These are phyloP conservation scores for Rutidosis leptorrhynchoides DNA, from an alignment of 129 eudicot genomes.

Conservation along the genomic window DNA sequence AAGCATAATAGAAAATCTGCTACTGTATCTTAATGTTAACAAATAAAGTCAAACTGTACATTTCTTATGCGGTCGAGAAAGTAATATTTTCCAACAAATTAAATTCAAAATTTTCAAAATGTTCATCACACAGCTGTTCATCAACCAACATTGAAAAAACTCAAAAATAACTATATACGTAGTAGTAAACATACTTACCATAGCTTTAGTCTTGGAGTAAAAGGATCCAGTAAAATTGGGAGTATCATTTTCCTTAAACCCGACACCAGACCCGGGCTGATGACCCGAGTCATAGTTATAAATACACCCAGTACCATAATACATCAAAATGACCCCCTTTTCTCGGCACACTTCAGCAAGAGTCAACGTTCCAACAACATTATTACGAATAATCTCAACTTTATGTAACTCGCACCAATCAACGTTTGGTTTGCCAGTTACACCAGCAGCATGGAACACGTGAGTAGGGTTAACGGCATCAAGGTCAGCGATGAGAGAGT, in stretches of 20 bases:
- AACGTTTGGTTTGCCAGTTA: constrained; percentile 68
- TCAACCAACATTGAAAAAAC: no score
- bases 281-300: constrained; percentile 56
- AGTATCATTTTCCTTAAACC: constrained; percentile 68
- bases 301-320: constrained; percentile 69
- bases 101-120: no score
- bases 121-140: no score
- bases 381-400: constrained; percentile 62
- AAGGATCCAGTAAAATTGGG: constrained; percentile 70
- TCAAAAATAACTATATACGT: no score
- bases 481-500: constrained; percentile 42
- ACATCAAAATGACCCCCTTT: constrained; percentile 50
- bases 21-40: no score
- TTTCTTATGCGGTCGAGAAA: no score
- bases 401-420: constrained; percentile 77
- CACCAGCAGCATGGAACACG: constrained; percentile 72
- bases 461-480: constrained; percentile 50
- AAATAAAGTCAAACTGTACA: no score
- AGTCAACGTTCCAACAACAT: constrained; percentile 64
- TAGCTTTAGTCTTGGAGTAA: constrained; percentile 88
- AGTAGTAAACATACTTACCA: constrained; percentile 39
- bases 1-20: no score
- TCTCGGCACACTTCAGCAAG: constrained; percentile 68
- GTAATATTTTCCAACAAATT: no score
- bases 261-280: constrained; percentile 56